Evolutionary conservation across 2,329 filamentous ascomycete species (phyloP), one percentile per base, ranked within the genome.

Genomic region (Colletotrichum chlorophyti): DNA sequence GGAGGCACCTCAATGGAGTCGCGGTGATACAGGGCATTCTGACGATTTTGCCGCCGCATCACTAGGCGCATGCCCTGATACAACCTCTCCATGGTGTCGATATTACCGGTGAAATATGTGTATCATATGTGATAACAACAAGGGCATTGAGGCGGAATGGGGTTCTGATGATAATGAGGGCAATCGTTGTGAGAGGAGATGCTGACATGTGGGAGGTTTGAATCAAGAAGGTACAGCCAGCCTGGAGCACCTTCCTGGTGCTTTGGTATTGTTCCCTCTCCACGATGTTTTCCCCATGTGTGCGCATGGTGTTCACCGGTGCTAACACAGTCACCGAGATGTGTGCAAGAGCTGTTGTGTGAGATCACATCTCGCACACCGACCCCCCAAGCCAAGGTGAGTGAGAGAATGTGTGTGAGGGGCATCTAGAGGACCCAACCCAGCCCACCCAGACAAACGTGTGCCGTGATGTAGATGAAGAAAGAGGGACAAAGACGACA

Each of bases 1-100:
- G 55, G 55, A 10, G 55, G 55, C 2, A 59, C 19, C 24, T 59
- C 55, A 14, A 59, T 59, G 31, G 55, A 59, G 37, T 59, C 41
- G 23, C 37, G 43, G n/a, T 42, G 37, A n/a, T 19, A 29, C 27
- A 59, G 26, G 21, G 55, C 55, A 7, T 48, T 43, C 15, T 48
- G 17, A 19, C 50, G 50, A 15, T 55, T 59, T 5, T 38, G 50
- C 24, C 42, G 51, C 17, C 51, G 50, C 55, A 59, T 38, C 19
- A 55, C n/a, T 11, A 34, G 55, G 24, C 55, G 55, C 31, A 59
- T 59, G 24, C 50, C 37, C 21, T 55, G 24, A 24, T 59, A 59
- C n/a, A 59, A 19, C 6, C 15, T 19, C 29, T 43, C 50, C 55
- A 59, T 43, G 32, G 46, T 17, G 19, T 3, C 21, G 35, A 38